phyloP scores from a whole-genome alignment of 2,329 filamentous ascomycete species.

The Exophiala spinifera region DNA sequence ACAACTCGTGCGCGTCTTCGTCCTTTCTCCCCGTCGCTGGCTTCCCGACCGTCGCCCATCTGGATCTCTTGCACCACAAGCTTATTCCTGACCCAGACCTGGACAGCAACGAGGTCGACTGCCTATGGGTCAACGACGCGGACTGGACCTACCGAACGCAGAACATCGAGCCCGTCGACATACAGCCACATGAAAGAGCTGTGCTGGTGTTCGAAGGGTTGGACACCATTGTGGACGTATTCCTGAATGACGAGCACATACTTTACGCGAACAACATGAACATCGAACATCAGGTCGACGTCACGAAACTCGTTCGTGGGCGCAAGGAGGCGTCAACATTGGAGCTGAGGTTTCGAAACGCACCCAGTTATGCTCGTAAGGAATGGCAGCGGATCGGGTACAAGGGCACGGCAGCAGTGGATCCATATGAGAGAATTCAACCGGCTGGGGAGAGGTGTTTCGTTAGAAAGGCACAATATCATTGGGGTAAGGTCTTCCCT shows the following conservation, averaged over 20 bases:
- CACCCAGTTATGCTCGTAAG: too few species aligned
- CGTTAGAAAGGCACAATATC: too few species aligned
- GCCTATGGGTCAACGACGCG: neutral
- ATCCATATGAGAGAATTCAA: too few species aligned
- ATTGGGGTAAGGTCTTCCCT: too few species aligned
- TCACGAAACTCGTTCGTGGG: neutral
- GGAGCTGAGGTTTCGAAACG: too few species aligned
- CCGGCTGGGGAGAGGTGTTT: too few species aligned
- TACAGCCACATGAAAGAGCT: neutral
- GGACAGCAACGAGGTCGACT: neutral
- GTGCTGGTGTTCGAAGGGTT: slow-evolving; percentile 69
- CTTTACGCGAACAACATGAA: slow-evolving; percentile 78
- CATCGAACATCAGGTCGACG: slow-evolving; percentile 63
- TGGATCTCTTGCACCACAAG: neutral
- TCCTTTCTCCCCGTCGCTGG: too few species aligned
- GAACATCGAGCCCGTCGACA: neutral
- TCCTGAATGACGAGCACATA: slow-evolving; percentile 64
- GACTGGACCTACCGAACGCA: neutral
- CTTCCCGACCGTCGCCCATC: neutral
- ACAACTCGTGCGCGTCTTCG: too few species aligned
- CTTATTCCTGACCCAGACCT: neutral
- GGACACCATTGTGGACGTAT: slow-evolving; percentile 73
- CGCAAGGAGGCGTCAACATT: slow-evolving; percentile 24
- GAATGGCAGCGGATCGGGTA: too few species aligned
- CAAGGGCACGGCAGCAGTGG: too few species aligned